Conservation (phyloP, 2,329 filamentous ascomycete species). For the Ophiostoma sp. region DNA sequence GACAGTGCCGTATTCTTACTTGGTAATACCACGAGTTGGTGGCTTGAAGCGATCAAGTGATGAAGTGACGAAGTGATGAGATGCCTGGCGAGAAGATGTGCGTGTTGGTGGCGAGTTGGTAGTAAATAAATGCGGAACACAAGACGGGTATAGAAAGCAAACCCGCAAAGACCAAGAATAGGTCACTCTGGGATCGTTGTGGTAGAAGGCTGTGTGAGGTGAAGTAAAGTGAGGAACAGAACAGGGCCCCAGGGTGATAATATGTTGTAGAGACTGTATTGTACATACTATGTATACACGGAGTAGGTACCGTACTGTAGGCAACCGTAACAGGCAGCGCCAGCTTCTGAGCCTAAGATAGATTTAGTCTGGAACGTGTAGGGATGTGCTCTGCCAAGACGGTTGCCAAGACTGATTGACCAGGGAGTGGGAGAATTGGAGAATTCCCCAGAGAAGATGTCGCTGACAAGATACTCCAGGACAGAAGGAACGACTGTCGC, state of each 20-base stretch:
- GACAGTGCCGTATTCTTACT: background rate
- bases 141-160: background rate
- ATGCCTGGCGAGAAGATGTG: background rate
- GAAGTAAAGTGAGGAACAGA: background rate
- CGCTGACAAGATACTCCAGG: background rate
- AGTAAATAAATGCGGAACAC: background rate
- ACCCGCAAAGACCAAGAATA: too few species aligned
- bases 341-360: background rate
- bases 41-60: background rate
- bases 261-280: too few species aligned
- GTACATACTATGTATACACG: too few species aligned
- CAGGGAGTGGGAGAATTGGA: background rate
- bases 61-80: background rate
- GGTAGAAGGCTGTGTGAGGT: background rate
- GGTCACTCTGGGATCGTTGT: background rate
- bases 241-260: background rate
- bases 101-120: background rate
- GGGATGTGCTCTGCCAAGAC: background rate
- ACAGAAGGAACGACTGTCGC: background rate
- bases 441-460: background rate
- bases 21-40: background rate
- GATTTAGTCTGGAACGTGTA: conserved; percentile 2
- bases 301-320: background rate
- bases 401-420: background rate
- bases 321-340: background rate